Conservation (phyloP, 2,329 filamentous ascomycete species). For the Colletotrichum somersetense region DNA sequence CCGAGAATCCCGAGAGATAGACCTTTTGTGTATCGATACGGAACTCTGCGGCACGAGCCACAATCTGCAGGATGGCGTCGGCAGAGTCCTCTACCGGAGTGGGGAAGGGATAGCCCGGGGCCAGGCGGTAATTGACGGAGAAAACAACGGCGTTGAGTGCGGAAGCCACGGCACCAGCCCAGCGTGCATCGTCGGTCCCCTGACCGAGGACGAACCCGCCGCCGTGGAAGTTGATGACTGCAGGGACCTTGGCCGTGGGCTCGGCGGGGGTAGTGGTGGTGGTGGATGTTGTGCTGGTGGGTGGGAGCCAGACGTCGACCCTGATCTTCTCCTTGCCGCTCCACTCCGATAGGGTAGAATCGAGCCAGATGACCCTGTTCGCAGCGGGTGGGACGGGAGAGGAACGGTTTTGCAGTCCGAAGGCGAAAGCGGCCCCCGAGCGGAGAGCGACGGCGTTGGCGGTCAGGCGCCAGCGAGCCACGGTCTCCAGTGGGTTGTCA, state of each 20-base stretch:
- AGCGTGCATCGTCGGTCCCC: constrained; percentile 73
- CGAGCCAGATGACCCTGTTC: constrained; percentile 56
- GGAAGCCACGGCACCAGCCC: constrained; percentile 66
- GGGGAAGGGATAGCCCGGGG: constrained; percentile 74
- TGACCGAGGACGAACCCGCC: constrained; percentile 75
- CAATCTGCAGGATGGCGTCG: constrained; percentile 73
- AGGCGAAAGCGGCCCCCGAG: constrained; percentile 58
- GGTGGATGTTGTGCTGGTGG: constrained; percentile 38
- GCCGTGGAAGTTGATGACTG: constrained; percentile 73
- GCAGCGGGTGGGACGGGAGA: constrained; percentile 55
- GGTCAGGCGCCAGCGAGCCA: constrained; percentile 58
- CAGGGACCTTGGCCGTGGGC: constrained; percentile 44
- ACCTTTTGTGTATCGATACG: constrained; percentile 68
- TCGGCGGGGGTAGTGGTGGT: neutral
- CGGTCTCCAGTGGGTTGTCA: constrained; percentile 58
- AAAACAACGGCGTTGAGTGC: constrained; percentile 70
- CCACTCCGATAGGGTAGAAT: constrained; percentile 56
- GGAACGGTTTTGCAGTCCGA: constrained; percentile 56
- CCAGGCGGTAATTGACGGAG: constrained; percentile 76
- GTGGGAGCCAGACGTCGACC: constrained; percentile 60
- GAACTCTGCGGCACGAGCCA: constrained; percentile 67
- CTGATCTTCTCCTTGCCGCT: constrained; percentile 56
- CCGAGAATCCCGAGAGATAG: constrained; percentile 73
- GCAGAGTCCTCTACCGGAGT: constrained; percentile 74
- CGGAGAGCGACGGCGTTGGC: constrained; percentile 59